Percentiles rank a stretch among this genome's conserved stretches.
These are phyloP conservation scores for Leccinum subrobustum DNA, from an alignment of 1,284 basidiomycete species.

Conservation along the genomic window DNA sequence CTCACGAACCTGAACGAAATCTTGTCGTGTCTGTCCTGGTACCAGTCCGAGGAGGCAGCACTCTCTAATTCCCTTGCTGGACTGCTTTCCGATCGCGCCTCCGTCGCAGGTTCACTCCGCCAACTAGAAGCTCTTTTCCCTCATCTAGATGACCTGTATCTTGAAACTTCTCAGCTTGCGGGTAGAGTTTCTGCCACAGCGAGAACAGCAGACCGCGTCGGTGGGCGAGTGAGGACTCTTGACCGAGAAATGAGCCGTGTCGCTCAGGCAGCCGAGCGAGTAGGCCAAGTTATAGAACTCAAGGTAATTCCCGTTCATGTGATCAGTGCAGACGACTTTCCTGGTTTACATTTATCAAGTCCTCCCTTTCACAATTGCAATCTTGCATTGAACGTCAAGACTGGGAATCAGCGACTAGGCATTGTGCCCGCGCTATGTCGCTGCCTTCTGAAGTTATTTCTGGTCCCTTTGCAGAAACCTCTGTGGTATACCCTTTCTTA, in stretches of 20 bases:
- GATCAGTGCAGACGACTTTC: neutral
- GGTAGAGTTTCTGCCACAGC: constrained; percentile 67
- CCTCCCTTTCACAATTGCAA: constrained; percentile 76
- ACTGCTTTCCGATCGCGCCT: constrained; percentile 67
- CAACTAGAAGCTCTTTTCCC: constrained; percentile 65
- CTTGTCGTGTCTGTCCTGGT: constrained; percentile 65
- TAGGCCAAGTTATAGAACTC: constrained; percentile 85
- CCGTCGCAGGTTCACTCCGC: constrained; percentile 63
- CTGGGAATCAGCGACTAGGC: constrained; percentile 93
- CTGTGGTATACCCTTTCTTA: constrained; percentile 63
- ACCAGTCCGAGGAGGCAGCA: constrained; percentile 76
- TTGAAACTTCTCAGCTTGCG: constrained; percentile 60
- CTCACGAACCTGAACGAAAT: constrained; percentile 68
- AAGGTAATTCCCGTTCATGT: constrained; percentile 53
- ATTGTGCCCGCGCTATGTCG: constrained; percentile 88
- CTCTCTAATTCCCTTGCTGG: constrained; percentile 76
- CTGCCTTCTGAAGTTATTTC: constrained; percentile 76
- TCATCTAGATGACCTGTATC: constrained; percentile 59
- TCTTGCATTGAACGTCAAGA: constrained; percentile 81
- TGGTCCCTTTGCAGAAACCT: constrained; percentile 83
- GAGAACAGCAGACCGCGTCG: constrained; percentile 85
- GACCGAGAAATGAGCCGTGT: constrained; percentile 92
- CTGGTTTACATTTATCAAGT: constrained; percentile 44
- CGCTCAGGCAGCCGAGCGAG: constrained; percentile 80
- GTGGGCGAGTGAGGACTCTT: constrained; percentile 81